Evolutionary conservation across 116 monocot genomes (phyloP).

Genomic region (Phalaenopsis hybrid): DNA sequence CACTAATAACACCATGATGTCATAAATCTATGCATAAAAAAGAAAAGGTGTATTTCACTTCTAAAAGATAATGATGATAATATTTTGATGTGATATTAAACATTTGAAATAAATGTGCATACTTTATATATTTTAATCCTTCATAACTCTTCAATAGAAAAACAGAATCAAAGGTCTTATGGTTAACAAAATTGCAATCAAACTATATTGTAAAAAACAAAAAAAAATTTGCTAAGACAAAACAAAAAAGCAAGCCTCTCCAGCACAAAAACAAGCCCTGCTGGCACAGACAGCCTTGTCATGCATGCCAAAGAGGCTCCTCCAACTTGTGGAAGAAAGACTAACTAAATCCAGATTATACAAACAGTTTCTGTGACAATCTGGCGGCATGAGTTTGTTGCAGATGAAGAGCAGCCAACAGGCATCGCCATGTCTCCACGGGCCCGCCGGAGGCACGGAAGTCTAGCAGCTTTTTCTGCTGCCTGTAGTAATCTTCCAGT

Average conservation of each 20-base stretch:
- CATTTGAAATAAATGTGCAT: too few relatives aligned
- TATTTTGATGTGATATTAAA: too few relatives aligned
- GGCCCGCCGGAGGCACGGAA: conserved; percentile 52
- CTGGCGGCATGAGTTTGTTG: conserved; percentile 42
- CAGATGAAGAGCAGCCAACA: conserved; percentile 75
- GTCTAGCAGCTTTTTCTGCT: conserved; percentile 78
- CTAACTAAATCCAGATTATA: conserved; percentile 12
- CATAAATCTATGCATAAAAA: too few relatives aligned
- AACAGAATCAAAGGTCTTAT: too few relatives aligned
- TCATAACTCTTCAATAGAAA: too few relatives aligned
- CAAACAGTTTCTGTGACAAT: conserved; percentile 36
- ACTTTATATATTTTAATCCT: too few relatives aligned
- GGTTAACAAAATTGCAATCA: too few relatives aligned
- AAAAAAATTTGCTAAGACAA: not conserved
- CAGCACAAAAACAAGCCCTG: not conserved
- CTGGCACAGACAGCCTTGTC: not conserved
- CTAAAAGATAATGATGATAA: too few relatives aligned
- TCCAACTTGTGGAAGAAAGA: not conserved
- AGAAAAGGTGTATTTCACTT: too few relatives aligned
- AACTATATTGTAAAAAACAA: too few relatives aligned
- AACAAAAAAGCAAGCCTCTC: not conserved
- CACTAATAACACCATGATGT: too few relatives aligned
- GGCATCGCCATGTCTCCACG: conserved; percentile 68
- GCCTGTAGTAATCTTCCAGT: conserved; percentile 85
- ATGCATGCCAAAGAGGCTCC: not conserved